These are phyloP conservation scores for Rostrohypoxylon terebratum DNA, from an alignment of 495 filamentous ascomycete genomes.

Conservation along the genomic window DNA sequence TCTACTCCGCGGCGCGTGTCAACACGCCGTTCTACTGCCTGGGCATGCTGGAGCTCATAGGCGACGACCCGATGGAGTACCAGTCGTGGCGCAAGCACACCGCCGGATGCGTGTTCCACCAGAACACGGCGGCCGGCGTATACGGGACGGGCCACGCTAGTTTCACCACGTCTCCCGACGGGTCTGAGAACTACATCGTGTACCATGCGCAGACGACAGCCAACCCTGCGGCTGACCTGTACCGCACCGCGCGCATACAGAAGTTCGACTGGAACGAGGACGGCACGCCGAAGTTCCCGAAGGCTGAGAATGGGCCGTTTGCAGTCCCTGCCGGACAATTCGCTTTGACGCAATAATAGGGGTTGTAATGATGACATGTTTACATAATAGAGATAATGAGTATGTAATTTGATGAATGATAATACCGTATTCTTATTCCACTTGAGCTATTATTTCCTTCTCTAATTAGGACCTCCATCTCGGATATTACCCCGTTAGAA, in stretches of 20 bases:
- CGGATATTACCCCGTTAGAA: not conserved
- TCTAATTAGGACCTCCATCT: not conserved
- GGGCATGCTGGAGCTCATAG: constrained; percentile 60
- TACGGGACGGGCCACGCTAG: constrained; percentile 64
- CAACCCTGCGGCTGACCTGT: constrained; percentile 42
- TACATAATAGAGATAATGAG: constrained; percentile 21
- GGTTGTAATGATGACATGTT: not conserved
- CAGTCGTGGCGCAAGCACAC: constrained; percentile 60
- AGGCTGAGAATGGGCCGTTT: constrained; percentile 50
- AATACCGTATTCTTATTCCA: not conserved
- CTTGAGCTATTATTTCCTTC: not conserved
- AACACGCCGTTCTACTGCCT: constrained; percentile 56
- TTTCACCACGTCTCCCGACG: constrained; percentile 60
- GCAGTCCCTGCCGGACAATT: constrained; percentile 44
- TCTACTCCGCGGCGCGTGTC: constrained; percentile 61
- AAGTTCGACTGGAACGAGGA: constrained; percentile 48
- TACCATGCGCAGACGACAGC: constrained; percentile 59
- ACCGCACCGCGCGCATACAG: constrained; percentile 47
- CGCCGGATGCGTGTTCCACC: constrained; percentile 62
- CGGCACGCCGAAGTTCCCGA: constrained; percentile 47
- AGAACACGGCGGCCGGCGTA: constrained; percentile 56
- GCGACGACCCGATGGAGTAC: constrained; percentile 63
- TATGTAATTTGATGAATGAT: not conserved
- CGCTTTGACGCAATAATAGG: constrained; percentile 28
- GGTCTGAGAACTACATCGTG: constrained; percentile 60